Base-by-base conservation (phyloP, 176 grass and related monocot genomes). In the Carex pumila region DNA sequence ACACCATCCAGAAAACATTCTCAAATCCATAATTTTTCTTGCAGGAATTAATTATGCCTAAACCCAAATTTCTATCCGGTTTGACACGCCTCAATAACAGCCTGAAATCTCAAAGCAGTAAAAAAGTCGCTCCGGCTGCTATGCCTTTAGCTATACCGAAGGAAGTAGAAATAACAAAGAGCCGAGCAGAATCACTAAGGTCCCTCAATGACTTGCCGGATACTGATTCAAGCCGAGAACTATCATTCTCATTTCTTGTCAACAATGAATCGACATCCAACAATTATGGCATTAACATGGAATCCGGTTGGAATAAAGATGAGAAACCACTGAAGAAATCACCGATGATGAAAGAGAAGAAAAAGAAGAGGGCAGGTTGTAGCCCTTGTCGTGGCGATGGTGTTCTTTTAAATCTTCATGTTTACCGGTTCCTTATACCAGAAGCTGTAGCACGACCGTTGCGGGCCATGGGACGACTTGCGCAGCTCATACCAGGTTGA, bases 171-270 rank as follows among this genome's bases (percentile, higher is more conserved):
- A 81, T 87, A 36, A 69, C 61, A 6, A 81, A 29, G 62, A 81
- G 76, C 45, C 62, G 49, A 45, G 31, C n/a, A 18, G 77, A 81
- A 61, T 63, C 82, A 53, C 78, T 87, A 18, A 18, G 78, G 5
- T 75, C 58, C 31, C 65, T 87, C 50, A 52, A 65, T 12, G 76
- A 87, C 50, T 29, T 71, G 5, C 78, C 65, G 12, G 75, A 58
- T 14, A 56, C 29, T 9, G 53, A n/a, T 56, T 81, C 78, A 18
- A 74, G 67, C 52, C 43, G 14, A 21, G 85, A 87, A 80, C 85
- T 87, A 34, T 87, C 85, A 6, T 66, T 87, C 31, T 81, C 85
- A 21, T 79, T 71, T 30, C 85, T 73, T 52, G 76, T 87, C 32
- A 87, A 87, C 65, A 67, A 67, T 36, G 31, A 67, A 67, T 67